Evolutionary conservation across 129 eudicot species (phyloP), one percentile per base, ranked within the genome.

Genomic region (Oenanthe sinensis): DNA sequence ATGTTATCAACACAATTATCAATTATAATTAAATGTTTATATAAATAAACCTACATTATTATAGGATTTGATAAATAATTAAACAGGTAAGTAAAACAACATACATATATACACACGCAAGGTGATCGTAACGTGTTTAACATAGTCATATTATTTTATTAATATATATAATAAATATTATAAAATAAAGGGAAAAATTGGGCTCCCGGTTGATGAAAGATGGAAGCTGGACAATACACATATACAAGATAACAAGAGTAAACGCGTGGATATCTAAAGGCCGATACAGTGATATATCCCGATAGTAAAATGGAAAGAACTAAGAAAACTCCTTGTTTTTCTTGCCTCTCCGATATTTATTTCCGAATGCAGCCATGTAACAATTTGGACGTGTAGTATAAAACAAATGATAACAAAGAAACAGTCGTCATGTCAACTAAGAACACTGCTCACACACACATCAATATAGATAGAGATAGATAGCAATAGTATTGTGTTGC

Each of bases 321-420:
- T 71, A 75, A 73, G 83, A 85, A 80, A 58, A 71, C 84, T 80
- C 72, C 85, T 81, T 36, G 79, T 85, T 75, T 83, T 84, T 68
- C 88, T 86, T 83, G 76, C 79, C 37, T 49, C 43, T 71, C 42
- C 76, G 43, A 70, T 19, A 70, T 70, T 44, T 71, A 62, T 77
- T 84, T 70, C 73, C 77, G 69, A 74, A 81, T 78, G 73, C 80
- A 65, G 77, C 68, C 88, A 87, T 19, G 85, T 77, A 40, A 77
- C 40, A 36, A 76, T 37, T 52, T 45, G 37, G 15, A 55, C 43
- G 72, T 67, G 42, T 14, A 26, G 40, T 13, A 76, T 36, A 76
- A 77, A 24, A 40, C 28, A 40, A 77, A 40, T 58, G 37, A 69
- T 63, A 39, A 73, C 44, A 46, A 81, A 69, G 75, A 70, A 80